Base-by-base conservation (phyloP, 306 rosid species). In the Crotalaria pallida region DNA sequence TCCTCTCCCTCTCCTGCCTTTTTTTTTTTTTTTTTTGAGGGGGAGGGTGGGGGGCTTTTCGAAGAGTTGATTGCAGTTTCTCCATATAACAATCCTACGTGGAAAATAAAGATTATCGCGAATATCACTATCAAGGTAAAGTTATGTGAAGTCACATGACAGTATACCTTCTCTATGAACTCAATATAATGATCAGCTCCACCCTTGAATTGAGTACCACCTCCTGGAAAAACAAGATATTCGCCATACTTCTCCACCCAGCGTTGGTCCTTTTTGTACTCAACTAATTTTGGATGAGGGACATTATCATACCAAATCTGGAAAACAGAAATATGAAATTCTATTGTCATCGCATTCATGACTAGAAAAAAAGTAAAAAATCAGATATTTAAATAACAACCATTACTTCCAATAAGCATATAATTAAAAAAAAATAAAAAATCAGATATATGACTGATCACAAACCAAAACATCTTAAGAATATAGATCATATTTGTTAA, bases 121-220 rank as follows among this genome's bases (percentile, higher is more conserved):
- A 33, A 26, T 23, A 22, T 38, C 29, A 50, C 15, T 60, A 7
- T 41, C n/a, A 31, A 31, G 21, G 33, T n/a, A 49, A 34, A 48
- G 22, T 48, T 36, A 23, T 24, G 65, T 22, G 24, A 68, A 55
- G 12, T 27, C 15, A 26, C 7, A 64, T 58, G 70, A 34, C 13
- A 60, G 6, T 55, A 63, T 80, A 91, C 97, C 99, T 84, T 84
- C 51, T 83, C 67, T 19, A 94, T 80, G 78, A 84, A 89, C 23
- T 83, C 62, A 21, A 86, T 69, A 53, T 94, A 94, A 64, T 26
- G 90, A 48, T 64, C 77, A 58, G 91, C 97, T 45, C 99, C 99
- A 8, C 91, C 91, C 85, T 94, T 94, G 80, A 94, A 94, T 82
- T 94, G 99, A 71, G 99, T 94, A 43, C 97, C 99, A 33, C 99